Evolutionary conservation across 345 rosid genomes (phyloP).

Genomic region (Melastoma malabathricum): DNA sequence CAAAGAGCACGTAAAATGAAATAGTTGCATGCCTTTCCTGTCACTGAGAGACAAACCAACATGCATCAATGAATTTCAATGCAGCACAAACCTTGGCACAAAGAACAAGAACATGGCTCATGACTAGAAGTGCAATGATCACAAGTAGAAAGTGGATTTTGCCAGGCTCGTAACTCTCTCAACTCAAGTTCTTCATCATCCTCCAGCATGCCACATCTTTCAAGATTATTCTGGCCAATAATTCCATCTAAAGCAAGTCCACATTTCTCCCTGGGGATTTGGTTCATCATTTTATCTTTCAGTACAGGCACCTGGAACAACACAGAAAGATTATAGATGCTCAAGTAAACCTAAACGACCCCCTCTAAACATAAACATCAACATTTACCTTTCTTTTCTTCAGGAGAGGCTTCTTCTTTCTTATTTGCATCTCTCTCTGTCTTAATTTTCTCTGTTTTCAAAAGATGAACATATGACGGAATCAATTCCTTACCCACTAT

Average conservation of each 20-base stretch:
- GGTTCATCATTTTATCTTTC: conserved; percentile 21
- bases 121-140: conserved; percentile 42
- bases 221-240: conserved; percentile 21
- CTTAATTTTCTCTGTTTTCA: conserved; percentile 49
- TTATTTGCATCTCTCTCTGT: conserved; percentile 20
- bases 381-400: conserved; percentile 43
- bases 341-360: not conserved
- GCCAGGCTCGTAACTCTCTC: conserved; percentile 60
- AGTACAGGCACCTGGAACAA: conserved; percentile 35
- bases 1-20: conserved; percentile 10
- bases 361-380: not conserved
- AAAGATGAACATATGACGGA: conserved; percentile 3
- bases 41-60: not conserved
- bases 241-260: conserved; percentile 47
- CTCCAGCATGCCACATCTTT: conserved; percentile 34
- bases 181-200: conserved; percentile 93
- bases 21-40: no score
- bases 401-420: conserved; percentile 37
- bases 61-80: not conserved
- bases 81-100: conserved; percentile 63
- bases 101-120: conserved; percentile 41
- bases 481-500: not conserved
- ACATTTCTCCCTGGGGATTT: conserved; percentile 37
- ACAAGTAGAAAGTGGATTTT: conserved; percentile 40
- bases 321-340: conserved; percentile 10